Conservation (phyloP, 1,284 basidiomycete species). For the Chalciporus sp. region DNA sequence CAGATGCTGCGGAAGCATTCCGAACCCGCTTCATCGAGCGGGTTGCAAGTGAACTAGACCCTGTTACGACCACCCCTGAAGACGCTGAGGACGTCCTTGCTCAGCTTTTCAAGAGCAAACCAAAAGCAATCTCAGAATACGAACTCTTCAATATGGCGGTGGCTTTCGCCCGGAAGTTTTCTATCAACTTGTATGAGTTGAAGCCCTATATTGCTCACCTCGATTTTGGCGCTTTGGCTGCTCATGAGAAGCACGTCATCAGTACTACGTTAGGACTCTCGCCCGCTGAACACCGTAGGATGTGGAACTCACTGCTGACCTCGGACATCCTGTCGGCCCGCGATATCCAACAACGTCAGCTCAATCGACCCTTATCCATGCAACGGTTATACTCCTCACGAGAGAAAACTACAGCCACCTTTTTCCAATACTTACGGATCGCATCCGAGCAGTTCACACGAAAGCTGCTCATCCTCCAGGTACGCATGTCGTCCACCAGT, state of each 20-base stretch:
- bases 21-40: conserved; percentile 41
- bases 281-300: conserved; percentile 43
- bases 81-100: conserved; percentile 44
- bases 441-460: conserved; percentile 57
- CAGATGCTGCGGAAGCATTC: conserved; percentile 48
- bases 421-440: conserved; percentile 61
- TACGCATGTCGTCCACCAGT: conserved; percentile 22
- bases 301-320: conserved; percentile 63
- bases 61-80: conserved; percentile 31
- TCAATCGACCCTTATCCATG: conserved; percentile 54
- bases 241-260: conserved; percentile 55
- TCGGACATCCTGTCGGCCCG: conserved; percentile 55
- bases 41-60: conserved; percentile 24
- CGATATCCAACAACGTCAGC: conserved; percentile 52
- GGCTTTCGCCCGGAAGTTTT: conserved; percentile 45
- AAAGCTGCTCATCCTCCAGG: conserved; percentile 61
- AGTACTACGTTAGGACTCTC: conserved; percentile 42
- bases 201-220: conserved; percentile 49
- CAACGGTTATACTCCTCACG: conserved; percentile 64
- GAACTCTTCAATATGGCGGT: conserved; percentile 56
- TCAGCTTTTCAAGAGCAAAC: conserved; percentile 49
- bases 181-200: conserved; percentile 42
- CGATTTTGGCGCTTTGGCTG: conserved; percentile 55
- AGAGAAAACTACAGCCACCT: conserved; percentile 51
- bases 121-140: conserved; percentile 57